These are phyloP conservation scores for Mortierella sp. DNA, from an alignment of 371 early-diverging fungal species.

Conservation along the genomic window DNA sequence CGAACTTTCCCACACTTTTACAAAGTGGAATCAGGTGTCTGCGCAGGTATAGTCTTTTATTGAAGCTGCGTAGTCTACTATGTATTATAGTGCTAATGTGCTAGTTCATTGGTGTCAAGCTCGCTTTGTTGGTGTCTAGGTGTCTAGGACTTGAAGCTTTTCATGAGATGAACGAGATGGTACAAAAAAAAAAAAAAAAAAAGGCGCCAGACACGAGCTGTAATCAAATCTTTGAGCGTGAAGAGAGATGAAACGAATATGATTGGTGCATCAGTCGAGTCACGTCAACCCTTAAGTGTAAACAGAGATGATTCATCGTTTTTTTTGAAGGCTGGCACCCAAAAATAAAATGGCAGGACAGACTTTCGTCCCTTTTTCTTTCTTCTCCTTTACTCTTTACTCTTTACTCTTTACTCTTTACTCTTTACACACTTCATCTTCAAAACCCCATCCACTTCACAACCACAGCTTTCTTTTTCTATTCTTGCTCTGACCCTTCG, in stretches of 20 bases:
- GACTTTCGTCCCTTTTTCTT: background rate
- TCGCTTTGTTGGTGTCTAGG: no score
- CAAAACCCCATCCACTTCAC: background rate
- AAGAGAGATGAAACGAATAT: background rate
- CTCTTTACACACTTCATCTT: conserved; percentile 1
- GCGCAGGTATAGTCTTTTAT: no score
- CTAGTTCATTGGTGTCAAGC: no score
- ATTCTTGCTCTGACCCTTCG: background rate
- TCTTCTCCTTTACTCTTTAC: conserved; percentile 6
- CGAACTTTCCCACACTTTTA: no score
- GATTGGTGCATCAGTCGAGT: conserved; percentile 25
- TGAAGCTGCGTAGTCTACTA: no score
- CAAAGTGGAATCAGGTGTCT: no score
- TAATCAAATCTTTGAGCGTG: background rate
- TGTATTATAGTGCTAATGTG: no score
- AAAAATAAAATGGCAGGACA: background rate
- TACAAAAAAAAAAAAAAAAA: no score
- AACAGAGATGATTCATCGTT: conserved; percentile 28
- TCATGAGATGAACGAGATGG: no score
- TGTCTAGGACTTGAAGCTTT: no score
- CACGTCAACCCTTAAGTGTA: conserved; percentile 19
- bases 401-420: conserved; percentile 23
- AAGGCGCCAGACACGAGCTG: no score
- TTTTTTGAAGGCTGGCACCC: background rate
- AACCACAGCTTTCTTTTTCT: background rate